Percentiles rank a stretch among this genome's conserved stretches.
phyloP scores from a whole-genome alignment of 371 early-diverging fungal species.

The Mortierella sp. region DNA sequence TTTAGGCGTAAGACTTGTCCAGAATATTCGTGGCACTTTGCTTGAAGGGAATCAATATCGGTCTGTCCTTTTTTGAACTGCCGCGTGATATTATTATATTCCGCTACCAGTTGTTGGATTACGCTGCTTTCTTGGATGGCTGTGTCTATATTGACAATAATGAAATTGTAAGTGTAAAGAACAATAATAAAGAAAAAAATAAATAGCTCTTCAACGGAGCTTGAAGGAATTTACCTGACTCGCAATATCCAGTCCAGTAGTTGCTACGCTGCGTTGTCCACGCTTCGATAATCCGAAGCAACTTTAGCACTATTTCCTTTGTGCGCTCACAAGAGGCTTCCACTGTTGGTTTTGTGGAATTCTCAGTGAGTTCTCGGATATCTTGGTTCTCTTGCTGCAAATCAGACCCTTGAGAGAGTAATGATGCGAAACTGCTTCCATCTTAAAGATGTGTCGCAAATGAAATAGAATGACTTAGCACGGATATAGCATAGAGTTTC shows the following conservation, averaged over 20 bases:
- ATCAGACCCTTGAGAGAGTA: conserved; percentile 3
- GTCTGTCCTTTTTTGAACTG: conserved; percentile 24
- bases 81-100: conserved; percentile 13
- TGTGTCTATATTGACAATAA: conserved; percentile 12
- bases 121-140: conserved; percentile 20
- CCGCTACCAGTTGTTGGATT: conserved; percentile 19
- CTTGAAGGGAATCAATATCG: conserved; percentile 36
- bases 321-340: conserved; percentile 8
- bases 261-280: conserved; percentile 29
- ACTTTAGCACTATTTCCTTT: conserved; percentile 31
- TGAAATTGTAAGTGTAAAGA: background rate
- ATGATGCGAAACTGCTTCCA: conserved; percentile 18
- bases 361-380: conserved; percentile 29
- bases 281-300: conserved; percentile 21
- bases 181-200: background rate
- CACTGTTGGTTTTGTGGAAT: conserved; percentile 16
- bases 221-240: conserved; percentile 14
- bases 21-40: conserved; percentile 35
- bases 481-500: background rate
- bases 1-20: conserved; percentile 31
- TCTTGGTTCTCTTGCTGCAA: conserved; percentile 12
- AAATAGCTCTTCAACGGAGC: background rate
- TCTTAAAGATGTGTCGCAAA: conserved; percentile 5
- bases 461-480: background rate
- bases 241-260: conserved; percentile 16